These are phyloP conservation scores for Pichia sp. DNA, from an alignment of 1,139 yeast genomes.

Conservation along the genomic window DNA sequence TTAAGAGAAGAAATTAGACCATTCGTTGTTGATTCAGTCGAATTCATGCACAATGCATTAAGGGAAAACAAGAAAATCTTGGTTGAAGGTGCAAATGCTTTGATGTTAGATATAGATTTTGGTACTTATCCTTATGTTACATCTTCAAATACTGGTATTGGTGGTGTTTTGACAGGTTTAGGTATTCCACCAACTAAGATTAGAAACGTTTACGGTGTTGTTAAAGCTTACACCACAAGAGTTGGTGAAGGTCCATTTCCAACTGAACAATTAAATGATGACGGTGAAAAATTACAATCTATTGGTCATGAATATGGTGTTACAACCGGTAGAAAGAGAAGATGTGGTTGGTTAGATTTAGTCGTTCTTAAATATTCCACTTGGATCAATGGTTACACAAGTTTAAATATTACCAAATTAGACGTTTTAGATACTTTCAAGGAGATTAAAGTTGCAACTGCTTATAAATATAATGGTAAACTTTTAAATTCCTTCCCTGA, in stretches of 20 bases:
- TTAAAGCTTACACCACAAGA: slow-evolving; percentile 96
- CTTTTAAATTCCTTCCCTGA: slow-evolving; percentile 80
- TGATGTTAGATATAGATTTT: slow-evolving; percentile 94
- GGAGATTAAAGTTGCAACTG: slow-evolving; percentile 81
- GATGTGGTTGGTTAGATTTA: slow-evolving; percentile 99
- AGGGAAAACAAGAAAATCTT: slow-evolving; percentile 73
- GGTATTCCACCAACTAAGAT: slow-evolving; percentile 88
- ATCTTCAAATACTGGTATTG: slow-evolving; percentile 91
- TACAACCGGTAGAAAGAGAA: slow-evolving; percentile 97
- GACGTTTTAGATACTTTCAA: slow-evolving; percentile 88
- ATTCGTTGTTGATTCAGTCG: slow-evolving; percentile 87
- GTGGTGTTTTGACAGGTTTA: slow-evolving; percentile 96
- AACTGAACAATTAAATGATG: slow-evolving; percentile 84
- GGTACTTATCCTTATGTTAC: slow-evolving; percentile 99
- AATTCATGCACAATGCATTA: slow-evolving; percentile 82
- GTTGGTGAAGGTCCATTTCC: slow-evolving; percentile 99
- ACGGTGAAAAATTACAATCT: slow-evolving; percentile 80
- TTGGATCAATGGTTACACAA: slow-evolving; percentile 88
- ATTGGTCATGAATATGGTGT: slow-evolving; percentile 97
- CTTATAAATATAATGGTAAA: slow-evolving; percentile 74
- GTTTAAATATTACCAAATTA: slow-evolving; percentile 87
- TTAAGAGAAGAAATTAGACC: slow-evolving; percentile 75
- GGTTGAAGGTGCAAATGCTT: slow-evolving; percentile 97
- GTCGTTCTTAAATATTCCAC: slow-evolving; percentile 91
- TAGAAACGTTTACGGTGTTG: slow-evolving; percentile 85